Base-by-base conservation (phyloP, 768 basidiomycete species). In the Tricholoma hemisulphureum region DNA sequence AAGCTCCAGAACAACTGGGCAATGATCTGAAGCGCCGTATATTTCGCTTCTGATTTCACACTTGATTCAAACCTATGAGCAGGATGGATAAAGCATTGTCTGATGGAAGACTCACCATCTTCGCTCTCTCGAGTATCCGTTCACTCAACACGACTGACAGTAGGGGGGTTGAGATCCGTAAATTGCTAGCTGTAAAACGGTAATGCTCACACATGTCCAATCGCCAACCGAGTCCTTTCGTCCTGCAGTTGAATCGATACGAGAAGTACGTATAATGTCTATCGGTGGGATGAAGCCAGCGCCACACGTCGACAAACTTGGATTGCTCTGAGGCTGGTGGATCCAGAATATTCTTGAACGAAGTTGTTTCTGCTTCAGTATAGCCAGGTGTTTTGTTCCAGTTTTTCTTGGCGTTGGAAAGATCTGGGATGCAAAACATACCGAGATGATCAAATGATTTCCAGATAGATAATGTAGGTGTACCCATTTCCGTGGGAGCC, bases 371-470 rank as follows among this genome's bases (percentile, higher is more conserved):
- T 7, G 80, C 84, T 65, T 90, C 84, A 0, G 93, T 95, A 68
- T 92, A 91, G 0, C 93, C 93, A 2, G 93, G 76, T 0, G 88
- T 85, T 68, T 95, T 95, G 71, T 95, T 93, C 91, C 91, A 93
- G 65, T 93, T 93, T 50, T 76, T 62, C 56, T 86, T 85, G 0
- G 86, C 73, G 62, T 91, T 87, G 10, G 83, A 63, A 16, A 93
- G 79, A 67, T 93, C 90, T 90, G 60, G 16, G 29, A 24, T 57
- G 10, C 18, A 4, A 9, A 41, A 49, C 14, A 48, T 50, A 29
- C 46, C 23, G 32, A 46, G 20, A 29, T 32, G 26, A 51, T 21
- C 8, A 7, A 21, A 13, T 49, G 18, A 16, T 18, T 21, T 16
- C 10, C 23, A 16, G 11, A 31, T 29, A 32, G 46, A n/a, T 16